Conservation (phyloP, 306 rosid species). For the Sicyos edulis region DNA sequence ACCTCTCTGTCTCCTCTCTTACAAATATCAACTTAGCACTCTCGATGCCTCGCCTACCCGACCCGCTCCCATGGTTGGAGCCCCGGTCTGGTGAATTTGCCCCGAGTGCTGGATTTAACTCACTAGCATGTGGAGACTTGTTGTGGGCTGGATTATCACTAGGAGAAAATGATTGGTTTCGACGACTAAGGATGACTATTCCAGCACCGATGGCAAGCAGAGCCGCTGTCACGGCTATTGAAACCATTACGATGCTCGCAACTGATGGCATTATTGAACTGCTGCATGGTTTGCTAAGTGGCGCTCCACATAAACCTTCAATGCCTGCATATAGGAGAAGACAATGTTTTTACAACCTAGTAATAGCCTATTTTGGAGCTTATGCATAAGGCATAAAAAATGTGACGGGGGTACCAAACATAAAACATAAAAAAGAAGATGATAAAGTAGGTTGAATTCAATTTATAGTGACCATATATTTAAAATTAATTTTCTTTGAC, state of each 20-base stretch:
- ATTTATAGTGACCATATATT: no score
- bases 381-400: no score
- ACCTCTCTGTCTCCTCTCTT: constrained; percentile 51
- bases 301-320: constrained; percentile 61
- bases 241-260: constrained; percentile 33
- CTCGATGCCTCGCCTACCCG: constrained; percentile 28
- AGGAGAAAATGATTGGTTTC: background rate
- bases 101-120: constrained; percentile 9
- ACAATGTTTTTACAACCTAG: no score
- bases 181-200: constrained; percentile 34
- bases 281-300: constrained; percentile 39
- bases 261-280: constrained; percentile 24
- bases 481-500: no score
- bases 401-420: no score
- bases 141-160: constrained; percentile 44
- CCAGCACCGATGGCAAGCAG: constrained; percentile 33
- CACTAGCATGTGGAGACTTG: constrained; percentile 6
- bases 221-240: constrained; percentile 38
- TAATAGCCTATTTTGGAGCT: no score
- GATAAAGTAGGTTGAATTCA: no score
- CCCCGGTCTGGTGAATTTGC: constrained; percentile 20
- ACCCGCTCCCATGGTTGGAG: constrained; percentile 23
- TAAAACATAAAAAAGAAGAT: no score
- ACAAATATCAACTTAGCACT: constrained; percentile 50
- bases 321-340: constrained; percentile 44